These are phyloP conservation scores for Penicillium diatomitis DNA, from an alignment of 495 filamentous ascomycete species.

Conservation along the genomic window DNA sequence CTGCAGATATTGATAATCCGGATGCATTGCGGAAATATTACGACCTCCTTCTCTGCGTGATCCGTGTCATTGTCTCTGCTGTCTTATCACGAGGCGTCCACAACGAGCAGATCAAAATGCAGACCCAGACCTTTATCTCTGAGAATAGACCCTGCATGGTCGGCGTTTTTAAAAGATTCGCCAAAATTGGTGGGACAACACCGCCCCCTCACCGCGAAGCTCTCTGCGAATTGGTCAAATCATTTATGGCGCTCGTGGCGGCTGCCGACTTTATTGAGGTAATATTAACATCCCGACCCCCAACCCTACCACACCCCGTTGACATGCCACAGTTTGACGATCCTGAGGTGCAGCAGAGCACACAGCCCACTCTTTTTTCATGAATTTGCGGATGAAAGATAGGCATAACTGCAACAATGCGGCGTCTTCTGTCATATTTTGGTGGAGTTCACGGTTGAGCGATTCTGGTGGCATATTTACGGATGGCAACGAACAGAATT, in stretches of 20 bases:
- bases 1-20: conserved; percentile 53
- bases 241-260: conserved; percentile 49
- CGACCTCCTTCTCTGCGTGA: conserved; percentile 66
- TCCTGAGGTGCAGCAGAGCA: conserved; percentile 25
- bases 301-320: conserved; percentile 1
- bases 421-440: conserved; percentile 12
- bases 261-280: conserved; percentile 56
- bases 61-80: conserved; percentile 70
- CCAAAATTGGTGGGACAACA: conserved; percentile 56
- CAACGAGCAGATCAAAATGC: conserved; percentile 65
- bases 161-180: conserved; percentile 84
- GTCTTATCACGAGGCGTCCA: conserved; percentile 70
- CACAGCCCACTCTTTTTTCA: conserved; percentile 28
- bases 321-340: conserved; percentile 31
- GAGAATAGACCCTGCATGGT: conserved; percentile 75
- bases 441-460: conserved; percentile 13
- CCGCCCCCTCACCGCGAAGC: conserved; percentile 28
- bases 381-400: conserved; percentile 12
- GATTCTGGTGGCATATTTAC: conserved; percentile 7
- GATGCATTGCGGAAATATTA: conserved; percentile 73
- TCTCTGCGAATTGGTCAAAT: conserved; percentile 48
- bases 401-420: background rate
- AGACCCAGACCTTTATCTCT: conserved; percentile 63
- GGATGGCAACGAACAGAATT: background rate
- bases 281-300: conserved; percentile 11